phyloP scores from a whole-genome alignment of 176 grass and related monocot genomes.

The Themeda triandra region DNA sequence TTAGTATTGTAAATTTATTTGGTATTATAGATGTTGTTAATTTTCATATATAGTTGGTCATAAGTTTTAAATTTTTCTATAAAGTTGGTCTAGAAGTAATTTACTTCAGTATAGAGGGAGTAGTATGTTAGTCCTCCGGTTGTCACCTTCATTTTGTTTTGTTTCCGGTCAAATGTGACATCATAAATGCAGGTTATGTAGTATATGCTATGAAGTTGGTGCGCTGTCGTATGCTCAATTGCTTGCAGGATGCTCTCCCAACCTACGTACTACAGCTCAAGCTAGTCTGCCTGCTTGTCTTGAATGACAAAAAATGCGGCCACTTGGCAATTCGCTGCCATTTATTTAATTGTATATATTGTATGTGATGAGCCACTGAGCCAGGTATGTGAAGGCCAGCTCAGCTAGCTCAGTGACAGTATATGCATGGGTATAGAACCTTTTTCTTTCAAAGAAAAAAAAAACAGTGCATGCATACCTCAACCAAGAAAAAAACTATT shows the following conservation, averaged over 20 bases:
- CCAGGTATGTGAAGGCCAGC: conserved; percentile 11
- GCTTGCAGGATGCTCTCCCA: no score
- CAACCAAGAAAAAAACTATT: conserved; percentile 13
- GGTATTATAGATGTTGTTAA: no score
- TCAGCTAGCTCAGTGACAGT: not conserved
- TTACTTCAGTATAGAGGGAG: no score
- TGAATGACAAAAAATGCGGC: conserved; percentile 15
- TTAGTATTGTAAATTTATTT: no score
- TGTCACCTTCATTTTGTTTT: no score
- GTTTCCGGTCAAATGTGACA: no score
- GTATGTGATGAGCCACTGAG: not conserved
- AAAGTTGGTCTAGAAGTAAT: not conserved
- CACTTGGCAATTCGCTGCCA: conserved; percentile 44
- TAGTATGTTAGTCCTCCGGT: not conserved
- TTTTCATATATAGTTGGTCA: no score
- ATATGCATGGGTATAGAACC: not conserved
- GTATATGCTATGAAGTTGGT: not conserved
- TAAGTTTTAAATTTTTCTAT: no score
- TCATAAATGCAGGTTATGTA: not conserved
- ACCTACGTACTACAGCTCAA: no score
- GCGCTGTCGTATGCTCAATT: not conserved
- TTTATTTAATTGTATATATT: not conserved
- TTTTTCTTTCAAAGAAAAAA: no score
- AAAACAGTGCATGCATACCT: not conserved
- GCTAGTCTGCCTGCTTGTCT: not conserved